Percentiles rank a stretch among this genome's conserved stretches.
These are phyloP conservation scores for Diaporthe ilicicola DNA, from an alignment of 2,329 filamentous ascomycete species.

Conservation along the genomic window DNA sequence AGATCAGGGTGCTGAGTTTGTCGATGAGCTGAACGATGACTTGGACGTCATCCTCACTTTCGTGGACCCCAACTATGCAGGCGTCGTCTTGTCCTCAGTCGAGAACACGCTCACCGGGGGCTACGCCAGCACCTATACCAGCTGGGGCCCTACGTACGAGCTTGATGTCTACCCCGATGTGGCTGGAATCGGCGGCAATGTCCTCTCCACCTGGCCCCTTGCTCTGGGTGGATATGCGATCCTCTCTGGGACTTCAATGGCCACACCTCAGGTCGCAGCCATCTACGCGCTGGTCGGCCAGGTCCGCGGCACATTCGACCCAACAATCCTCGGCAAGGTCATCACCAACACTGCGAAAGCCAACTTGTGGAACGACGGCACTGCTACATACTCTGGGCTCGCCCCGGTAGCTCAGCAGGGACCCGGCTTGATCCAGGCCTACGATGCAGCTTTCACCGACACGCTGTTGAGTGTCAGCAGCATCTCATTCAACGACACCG, in stretches of 20 bases:
- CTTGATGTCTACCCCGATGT: slow-evolving; percentile 42
- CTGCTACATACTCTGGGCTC: slow-evolving; percentile 30
- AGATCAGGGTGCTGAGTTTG: slow-evolving; percentile 38
- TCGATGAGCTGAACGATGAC: slow-evolving; percentile 37
- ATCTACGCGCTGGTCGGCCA: slow-evolving; percentile 45
- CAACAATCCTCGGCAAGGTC: slow-evolving; percentile 41
- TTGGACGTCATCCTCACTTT: slow-evolving; percentile 37
- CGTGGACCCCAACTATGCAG: slow-evolving; percentile 16
- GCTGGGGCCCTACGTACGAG: slow-evolving; percentile 37
- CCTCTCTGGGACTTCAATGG: slow-evolving; percentile 48
- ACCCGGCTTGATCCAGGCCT: slow-evolving; percentile 44
- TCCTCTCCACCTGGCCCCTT: slow-evolving; percentile 46
- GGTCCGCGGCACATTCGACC: slow-evolving; percentile 43
- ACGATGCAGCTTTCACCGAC: slow-evolving; percentile 46
- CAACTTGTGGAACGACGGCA: slow-evolving; percentile 45
- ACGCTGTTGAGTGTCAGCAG: slow-evolving; percentile 47
- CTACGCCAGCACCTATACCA: slow-evolving; percentile 37
- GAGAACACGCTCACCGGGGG: slow-evolving; percentile 56
- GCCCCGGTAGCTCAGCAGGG: slow-evolving; percentile 45
- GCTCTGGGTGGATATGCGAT: slow-evolving; percentile 44
- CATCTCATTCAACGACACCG: slow-evolving; percentile 55
- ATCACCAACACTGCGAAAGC: slow-evolving; percentile 40
- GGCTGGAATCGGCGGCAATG: slow-evolving; percentile 45
- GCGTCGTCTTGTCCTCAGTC: slow-evolving; percentile 23
- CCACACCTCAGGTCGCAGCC: slow-evolving; percentile 44